These are phyloP conservation scores for Pseudogymnoascus sp. DNA, from an alignment of 2,329 filamentous ascomycete genomes.

Conservation along the genomic window DNA sequence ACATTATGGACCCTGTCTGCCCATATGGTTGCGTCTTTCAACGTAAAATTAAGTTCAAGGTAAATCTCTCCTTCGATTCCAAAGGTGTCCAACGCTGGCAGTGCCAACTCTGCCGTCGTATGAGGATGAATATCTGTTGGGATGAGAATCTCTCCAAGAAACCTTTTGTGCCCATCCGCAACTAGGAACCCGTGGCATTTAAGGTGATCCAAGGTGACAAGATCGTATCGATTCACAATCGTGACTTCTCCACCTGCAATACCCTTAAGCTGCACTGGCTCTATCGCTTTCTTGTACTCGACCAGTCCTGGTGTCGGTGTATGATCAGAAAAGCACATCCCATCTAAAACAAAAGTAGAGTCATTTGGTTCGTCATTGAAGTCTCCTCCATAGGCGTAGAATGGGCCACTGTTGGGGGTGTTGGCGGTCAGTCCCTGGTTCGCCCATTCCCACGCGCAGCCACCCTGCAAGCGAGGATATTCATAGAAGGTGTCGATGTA, in stretches of 20 bases:
- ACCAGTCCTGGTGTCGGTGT: constrained; percentile 36
- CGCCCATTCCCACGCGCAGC: constrained; percentile 44
- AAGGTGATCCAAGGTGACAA: constrained; percentile 45
- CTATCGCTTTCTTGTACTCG: constrained; percentile 37
- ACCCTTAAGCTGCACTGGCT: constrained; percentile 33
- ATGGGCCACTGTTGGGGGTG: constrained; percentile 29
- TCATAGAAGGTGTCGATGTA: constrained; percentile 54
- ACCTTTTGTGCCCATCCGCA: constrained; percentile 34
- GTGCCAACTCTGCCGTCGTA: constrained; percentile 15
- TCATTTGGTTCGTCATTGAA: constrained; percentile 41
- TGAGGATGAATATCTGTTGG: constrained; percentile 33
- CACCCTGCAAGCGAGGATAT: constrained; percentile 48
- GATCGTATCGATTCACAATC: constrained; percentile 46
- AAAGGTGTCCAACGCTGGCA: background rate
- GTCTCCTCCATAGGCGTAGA: constrained; percentile 41
- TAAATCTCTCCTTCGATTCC: constrained; percentile 11
- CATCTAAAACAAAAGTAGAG: constrained; percentile 39
- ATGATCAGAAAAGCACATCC: constrained; percentile 36
- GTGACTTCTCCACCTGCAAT: constrained; percentile 19
- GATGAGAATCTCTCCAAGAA: constrained; percentile 22
- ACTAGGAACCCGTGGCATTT: constrained; percentile 41
- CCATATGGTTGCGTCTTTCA: background rate
- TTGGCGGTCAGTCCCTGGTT: constrained; percentile 38
- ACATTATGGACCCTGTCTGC: constrained; percentile 27
- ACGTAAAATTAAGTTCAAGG: constrained; percentile 11